Base-by-base conservation (phyloP, 768 basidiomycete species). In the Strobilomyces echinocephalus region DNA sequence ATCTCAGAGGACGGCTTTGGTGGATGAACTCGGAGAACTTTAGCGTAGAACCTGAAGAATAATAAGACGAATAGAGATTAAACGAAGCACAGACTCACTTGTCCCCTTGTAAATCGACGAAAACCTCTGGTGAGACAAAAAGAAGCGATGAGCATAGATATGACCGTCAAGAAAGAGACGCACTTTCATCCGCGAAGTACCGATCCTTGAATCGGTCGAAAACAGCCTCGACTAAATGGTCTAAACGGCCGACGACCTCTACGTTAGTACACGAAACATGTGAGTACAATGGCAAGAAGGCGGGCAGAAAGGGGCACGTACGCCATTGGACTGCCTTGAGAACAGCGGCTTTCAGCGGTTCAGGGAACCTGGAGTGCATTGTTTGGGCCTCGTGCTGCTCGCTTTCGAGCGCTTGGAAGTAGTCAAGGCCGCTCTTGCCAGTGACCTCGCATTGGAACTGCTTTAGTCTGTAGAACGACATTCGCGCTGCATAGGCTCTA, bases 401-500 rank as follows among this genome's bases (percentile, higher is more conserved):
- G 53, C 91, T 94, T 62, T 91, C 85, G 42, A 95, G 77, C 21
- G 97, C 97, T 65, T 92, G 85, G 71, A 95, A 97, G 73, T 93
- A 99, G 75, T 91, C 88, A 50, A 98, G 79, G 50, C 87, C 85
- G 60, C 90, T 88, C 75, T 93, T 95, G 71, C 95, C 93, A 33
- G 91, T 93, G 64, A 95, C 91, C 75, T 97, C 95, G 69, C 95
- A 98, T 67, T 95, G 92, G 73, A 97, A 98, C 65, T 94, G 87
- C 66, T 91, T 93, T 55, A 91, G 80, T 50, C 85, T 82, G 76
- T 97, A 97, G 77, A 97, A 98, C 55, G 90, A 87, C 82, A 95
- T 89, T 63, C 95, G 87, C 33, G 90, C 83, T 42, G 88, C 83
- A 75, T 95, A 97, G 21, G 91, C 84, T 63, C 79, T 81, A 64